phyloP scores from a whole-genome alignment of 768 basidiomycete genomes.

The Kwoniella sp. region DNA sequence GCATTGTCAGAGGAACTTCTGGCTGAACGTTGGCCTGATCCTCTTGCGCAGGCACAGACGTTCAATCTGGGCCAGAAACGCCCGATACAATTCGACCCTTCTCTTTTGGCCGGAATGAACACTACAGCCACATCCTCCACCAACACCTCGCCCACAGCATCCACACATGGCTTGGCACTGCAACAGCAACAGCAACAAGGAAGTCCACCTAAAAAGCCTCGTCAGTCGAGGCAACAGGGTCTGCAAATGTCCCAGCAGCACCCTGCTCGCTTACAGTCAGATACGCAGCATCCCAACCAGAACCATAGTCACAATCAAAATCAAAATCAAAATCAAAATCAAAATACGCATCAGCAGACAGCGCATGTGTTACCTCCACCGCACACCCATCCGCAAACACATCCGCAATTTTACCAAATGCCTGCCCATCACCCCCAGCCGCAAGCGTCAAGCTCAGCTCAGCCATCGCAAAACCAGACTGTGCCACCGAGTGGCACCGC shows the following conservation, averaged over 20 bases:
- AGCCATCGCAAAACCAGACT: not conserved
- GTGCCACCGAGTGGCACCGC: not conserved
- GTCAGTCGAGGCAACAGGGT: conserved; percentile 6
- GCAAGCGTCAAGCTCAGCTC: not conserved
- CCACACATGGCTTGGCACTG: conserved; percentile 11
- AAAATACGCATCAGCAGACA: conserved; percentile 6
- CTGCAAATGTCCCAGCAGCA: not conserved
- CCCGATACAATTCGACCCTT: conserved; percentile 24
- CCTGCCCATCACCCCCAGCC: not conserved
- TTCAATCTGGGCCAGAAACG: conserved; percentile 24
- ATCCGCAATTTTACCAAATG: conserved; percentile 3
- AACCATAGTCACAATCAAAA: not conserved
- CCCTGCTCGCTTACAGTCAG: not conserved
- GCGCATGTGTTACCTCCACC: conserved; percentile 13
- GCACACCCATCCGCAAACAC: conserved; percentile 1
- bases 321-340: conserved; percentile 12
- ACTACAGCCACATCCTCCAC: not conserved
- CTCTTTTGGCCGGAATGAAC: conserved; percentile 3
- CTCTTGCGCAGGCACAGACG: conserved; percentile 3
- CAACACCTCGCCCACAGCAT: conserved; percentile 2
- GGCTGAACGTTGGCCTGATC: no score
- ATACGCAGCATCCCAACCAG: not conserved
- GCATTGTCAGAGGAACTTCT: no score
- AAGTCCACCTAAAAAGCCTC: conserved; percentile 29
- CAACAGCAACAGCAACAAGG: not conserved